Base-by-base conservation (phyloP, 768 basidiomycete genomes). In the Paxillus involutus region DNA sequence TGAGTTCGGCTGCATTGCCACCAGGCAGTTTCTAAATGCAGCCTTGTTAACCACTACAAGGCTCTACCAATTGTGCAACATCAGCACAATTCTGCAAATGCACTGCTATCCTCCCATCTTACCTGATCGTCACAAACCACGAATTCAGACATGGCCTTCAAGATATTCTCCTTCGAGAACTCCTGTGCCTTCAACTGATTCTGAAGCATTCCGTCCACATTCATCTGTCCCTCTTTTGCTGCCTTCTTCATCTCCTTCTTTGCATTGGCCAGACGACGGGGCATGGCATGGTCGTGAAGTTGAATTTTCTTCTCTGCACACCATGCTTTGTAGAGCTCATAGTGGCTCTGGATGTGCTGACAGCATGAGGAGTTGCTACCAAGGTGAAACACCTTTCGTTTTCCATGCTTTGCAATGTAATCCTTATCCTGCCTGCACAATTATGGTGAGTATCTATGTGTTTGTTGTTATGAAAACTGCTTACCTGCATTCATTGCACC, bases 71-170 rank as follows among this genome's bases (percentile, higher is more conserved):
- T n/a, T n/a, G n/a, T n/a, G n/a, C n/a, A n/a, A n/a, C n/a, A n/a
- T n/a, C n/a, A n/a, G n/a, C n/a, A n/a, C n/a, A n/a, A n/a, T n/a
- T n/a, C n/a, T n/a, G n/a, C n/a, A n/a, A n/a, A n/a, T n/a, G n/a
- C n/a, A n/a, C n/a, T n/a, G n/a, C n/a, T n/a, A n/a, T n/a, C n/a
- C n/a, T n/a, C n/a, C n/a, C n/a, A n/a, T n/a, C n/a, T n/a, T 30
- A 62, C 62, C 55, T 59, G 57, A 29, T 63, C 55, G 48, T 59
- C 53, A 52, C 47, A 56, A 17, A 56, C 47, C 12, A 63, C 47
- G 39, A 51, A 59, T 29, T 55, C 40, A 14, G 62, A 37, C 12
- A 63, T 37, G 21, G 52, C 33, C 33, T 47, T 26, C 14, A 63
- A 32, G 0, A 59, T 29, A 16, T 36, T 39, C n/a, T 57, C 55